phyloP scores from a whole-genome alignment of 495 filamentous ascomycete genomes.

The Physcia stellaris region DNA sequence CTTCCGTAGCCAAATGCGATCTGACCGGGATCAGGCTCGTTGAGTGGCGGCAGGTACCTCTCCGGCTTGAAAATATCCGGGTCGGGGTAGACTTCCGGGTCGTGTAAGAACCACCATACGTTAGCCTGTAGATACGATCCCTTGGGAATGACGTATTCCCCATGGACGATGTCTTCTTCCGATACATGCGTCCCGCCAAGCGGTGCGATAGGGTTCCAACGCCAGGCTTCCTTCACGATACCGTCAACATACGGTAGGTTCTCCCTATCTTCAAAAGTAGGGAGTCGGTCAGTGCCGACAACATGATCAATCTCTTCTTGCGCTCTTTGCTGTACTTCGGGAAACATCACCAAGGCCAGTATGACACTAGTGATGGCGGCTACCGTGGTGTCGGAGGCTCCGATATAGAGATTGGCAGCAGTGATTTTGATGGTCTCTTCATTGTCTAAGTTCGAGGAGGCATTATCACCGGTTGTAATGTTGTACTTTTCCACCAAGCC shows the following conservation, averaged over 20 bases:
- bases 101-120: conserved; percentile 21
- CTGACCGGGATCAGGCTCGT: conserved; percentile 21
- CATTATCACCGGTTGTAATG: conserved; percentile 3
- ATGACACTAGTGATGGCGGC: conserved; percentile 28
- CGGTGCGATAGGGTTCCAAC: conserved; percentile 32
- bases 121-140: conserved; percentile 10
- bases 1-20: conserved; percentile 27
- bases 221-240: conserved; percentile 29
- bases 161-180: conserved; percentile 33
- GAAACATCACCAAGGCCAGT: conserved; percentile 33
- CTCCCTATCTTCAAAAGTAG: conserved; percentile 19
- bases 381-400: conserved; percentile 41
- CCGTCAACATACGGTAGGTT: conserved; percentile 31
- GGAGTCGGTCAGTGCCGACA: conserved; percentile 24
- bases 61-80: conserved; percentile 26
- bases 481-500: conserved; percentile 19
- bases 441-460: conserved; percentile 2
- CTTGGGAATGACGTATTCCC: conserved; percentile 32
- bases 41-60: conserved; percentile 18
- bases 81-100: conserved; percentile 21
- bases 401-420: conserved; percentile 39
- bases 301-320: conserved; percentile 46
- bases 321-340: conserved; percentile 36
- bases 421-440: conserved; percentile 30
- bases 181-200: conserved; percentile 41